Evolutionary conservation across 2,329 filamentous ascomycete genomes (phyloP), one percentile per base, ranked within the genome.

Genomic region (Penicillium sp.): DNA sequence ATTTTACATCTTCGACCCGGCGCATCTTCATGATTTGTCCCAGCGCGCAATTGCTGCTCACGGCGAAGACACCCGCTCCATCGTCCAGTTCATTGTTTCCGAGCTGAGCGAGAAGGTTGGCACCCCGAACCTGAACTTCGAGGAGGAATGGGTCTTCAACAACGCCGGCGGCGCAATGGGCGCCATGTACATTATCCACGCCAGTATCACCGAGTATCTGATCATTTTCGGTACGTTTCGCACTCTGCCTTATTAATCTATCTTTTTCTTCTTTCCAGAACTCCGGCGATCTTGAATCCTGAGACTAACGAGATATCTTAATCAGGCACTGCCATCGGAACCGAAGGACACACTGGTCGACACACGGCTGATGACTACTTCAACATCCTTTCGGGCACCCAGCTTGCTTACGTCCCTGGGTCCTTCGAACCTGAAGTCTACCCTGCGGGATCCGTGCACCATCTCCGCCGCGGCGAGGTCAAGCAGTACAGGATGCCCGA

Each of bases 351-450:
- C 83, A 87, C 88, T 1, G 93, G 93, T 66, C 90, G 92, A 55
- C 93, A 96, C 84, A 94, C 92, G 13, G 92, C 92, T 17, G 91
- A 96, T 79, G 93, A 97, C 83, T 97, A 95, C 84, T 97, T 97
- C 84, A 87, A 93, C 83, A 96, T 97, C 83, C 84, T 97, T 35
- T 70, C 74, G 46, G 76, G 76, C 58, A 76, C 76, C 29, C 75
- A 78, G 64, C 69, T 77, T 30, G 75, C 76, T 64, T 78, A 75
- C 67, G 70, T 73, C 5, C 76, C 76, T n/a, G 76, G 76, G 46
- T 60, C 66, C 51, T 78, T 70, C 71, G 75, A 77, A 61, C 68
- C 76, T 17, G 76, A 78, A 66, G 69, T 74, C 52, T 78, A 78
- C 69, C 75, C 75, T 17, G 69, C 73, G 55, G 76, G 76, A 31